Percentiles rank a stretch among this genome's conserved stretches.
Conservation (phyloP, 2,329 filamentous ascomycete genomes). For the Whalleya microplaca region DNA sequence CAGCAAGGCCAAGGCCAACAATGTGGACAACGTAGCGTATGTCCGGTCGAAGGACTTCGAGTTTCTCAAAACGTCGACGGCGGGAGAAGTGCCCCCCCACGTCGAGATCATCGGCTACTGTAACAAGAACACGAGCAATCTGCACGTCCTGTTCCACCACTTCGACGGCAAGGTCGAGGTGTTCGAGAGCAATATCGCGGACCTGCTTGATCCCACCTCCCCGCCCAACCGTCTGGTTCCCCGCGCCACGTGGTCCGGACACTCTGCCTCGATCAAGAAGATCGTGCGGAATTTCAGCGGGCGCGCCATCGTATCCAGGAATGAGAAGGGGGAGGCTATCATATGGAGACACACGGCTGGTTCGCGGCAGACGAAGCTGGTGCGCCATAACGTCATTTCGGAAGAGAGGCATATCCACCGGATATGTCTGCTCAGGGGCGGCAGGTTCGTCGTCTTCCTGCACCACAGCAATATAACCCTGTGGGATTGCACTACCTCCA, state of each 20-base stretch:
- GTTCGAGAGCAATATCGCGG: conserved; percentile 76
- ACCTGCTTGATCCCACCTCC: conserved; percentile 75
- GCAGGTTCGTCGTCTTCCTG: conserved; percentile 80
- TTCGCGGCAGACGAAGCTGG: conserved; percentile 56
- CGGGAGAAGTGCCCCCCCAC: conserved; percentile 49
- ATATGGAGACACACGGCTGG: conserved; percentile 75
- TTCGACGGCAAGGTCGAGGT: conserved; percentile 86
- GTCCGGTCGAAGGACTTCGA: conserved; percentile 63
- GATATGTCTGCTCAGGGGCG: conserved; percentile 77
- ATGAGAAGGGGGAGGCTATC: conserved; percentile 75
- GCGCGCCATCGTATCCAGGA: conserved; percentile 78
- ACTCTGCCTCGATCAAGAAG: conserved; percentile 79
- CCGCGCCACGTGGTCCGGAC: conserved; percentile 78
- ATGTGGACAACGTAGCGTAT: conserved; percentile 86
- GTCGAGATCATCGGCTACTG: conserved; percentile 76
- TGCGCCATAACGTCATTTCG: conserved; percentile 69
- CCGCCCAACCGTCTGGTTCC: conserved; percentile 63
- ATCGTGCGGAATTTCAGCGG: conserved; percentile 86
- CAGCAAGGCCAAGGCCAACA: conserved; percentile 65
- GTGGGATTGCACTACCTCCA: conserved; percentile 73
- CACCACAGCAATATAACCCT: conserved; percentile 71
- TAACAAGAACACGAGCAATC: conserved; percentile 62
- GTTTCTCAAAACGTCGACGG: conserved; percentile 41
- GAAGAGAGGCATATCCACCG: conserved; percentile 75
- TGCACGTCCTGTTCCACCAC: conserved; percentile 78